Base-by-base conservation (phyloP, 2,329 filamentous ascomycete genomes). In the Ascochyta fabae region DNA sequence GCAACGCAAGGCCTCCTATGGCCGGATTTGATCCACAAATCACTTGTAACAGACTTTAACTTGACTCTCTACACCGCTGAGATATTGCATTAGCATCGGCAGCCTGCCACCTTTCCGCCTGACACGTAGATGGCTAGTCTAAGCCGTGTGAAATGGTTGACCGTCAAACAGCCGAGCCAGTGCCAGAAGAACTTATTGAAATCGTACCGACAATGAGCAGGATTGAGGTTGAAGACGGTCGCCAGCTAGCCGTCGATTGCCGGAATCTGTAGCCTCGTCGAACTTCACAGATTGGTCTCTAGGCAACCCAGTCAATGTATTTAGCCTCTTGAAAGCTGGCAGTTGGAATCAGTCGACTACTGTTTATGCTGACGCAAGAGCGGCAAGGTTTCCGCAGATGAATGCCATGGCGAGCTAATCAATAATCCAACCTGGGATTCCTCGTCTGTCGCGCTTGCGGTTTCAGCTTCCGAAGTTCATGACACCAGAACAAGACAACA, bases 401-500 rank as follows among this genome's bases (percentile, higher is more conserved):
- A 24, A 29, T 9, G 24, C 33, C 19, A 22, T 31, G 35, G 29
- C 43, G 13, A 34, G 12, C 45, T 40, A 26, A 4, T 13, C 10
- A 13, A 22, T n/a, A 29, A 9, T n/a, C 35, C 40, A 49, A 29
- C 16, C 15, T 22, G 35, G 24, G 35, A 35, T n/a, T 48, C 41
- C n/a, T 49, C 40, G 41, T 36, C 27, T 55, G 52, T 48, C 35
- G 46, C 53, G 42, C 53, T 50, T 50, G 33, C 39, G n/a, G 53
- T 50, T 50, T 55, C 46, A 55, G 36, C 29, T 15, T 10, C 13
- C 29, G 29, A 13, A 29, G 26, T 42, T 42, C 36, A 22, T 36
- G 43, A 46, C 46, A 36, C 16, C 31, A 29, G 27, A 7, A 40
- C 16, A 22, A 40, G 23, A 46, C 31, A 19, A 50, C 41, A 50